Evolutionary conservation across 2,329 filamentous ascomycete species (phyloP), one percentile per base, ranked within the genome.

Genomic region (Xylaria arbuscula): DNA sequence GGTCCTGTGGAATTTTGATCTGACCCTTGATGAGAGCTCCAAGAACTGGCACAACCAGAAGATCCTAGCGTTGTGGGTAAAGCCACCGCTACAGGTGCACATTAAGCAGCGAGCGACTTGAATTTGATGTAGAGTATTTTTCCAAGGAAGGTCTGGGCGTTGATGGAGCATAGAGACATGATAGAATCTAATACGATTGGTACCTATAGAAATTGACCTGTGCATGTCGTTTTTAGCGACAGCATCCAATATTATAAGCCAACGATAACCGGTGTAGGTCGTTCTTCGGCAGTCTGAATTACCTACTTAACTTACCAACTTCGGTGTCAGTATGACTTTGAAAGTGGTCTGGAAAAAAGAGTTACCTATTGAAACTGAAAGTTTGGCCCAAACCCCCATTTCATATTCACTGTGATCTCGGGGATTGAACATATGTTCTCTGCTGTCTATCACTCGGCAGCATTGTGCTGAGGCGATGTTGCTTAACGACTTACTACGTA

Each of bases 1-100:
- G 28, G 53, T 76, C 4, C 58, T 76, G 10, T 76, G 73, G 71
- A 74, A 76, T 40, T 76, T 76, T 42, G 75, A 76, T n/a, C 34
- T 76, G 24, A 56, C 47, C 15, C 64, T 76, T 10, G 74, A 75
- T 56, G 59, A 66, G 47, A 72, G 69, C 22, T 74, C 63, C 48
- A 60, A 50, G n/a, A 56, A 68, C 24, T 76, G 75, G 75, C 58
- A 76, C 55, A 36, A 73, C 6, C 75, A 76, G 65, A 71, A 63
- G 58, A 76, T 76, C 24, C 69, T 72, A 24, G 62, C 65, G 1
- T 63, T 75, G 7, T 76, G 74, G 74, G 75, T 75, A 40, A 76
- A 76, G 61, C 75, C 74, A 6, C 74, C 75, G 9, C 60, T 76
- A 11, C 34, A 71, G 45, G 74, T 76, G 19, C 56, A 68, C 32